A percentile compares a stretch with the other conserved stretches of the same genome.
Conservation (phyloP, 2,329 filamentous ascomycete genomes). For the Pyrenochaeta sp. region DNA sequence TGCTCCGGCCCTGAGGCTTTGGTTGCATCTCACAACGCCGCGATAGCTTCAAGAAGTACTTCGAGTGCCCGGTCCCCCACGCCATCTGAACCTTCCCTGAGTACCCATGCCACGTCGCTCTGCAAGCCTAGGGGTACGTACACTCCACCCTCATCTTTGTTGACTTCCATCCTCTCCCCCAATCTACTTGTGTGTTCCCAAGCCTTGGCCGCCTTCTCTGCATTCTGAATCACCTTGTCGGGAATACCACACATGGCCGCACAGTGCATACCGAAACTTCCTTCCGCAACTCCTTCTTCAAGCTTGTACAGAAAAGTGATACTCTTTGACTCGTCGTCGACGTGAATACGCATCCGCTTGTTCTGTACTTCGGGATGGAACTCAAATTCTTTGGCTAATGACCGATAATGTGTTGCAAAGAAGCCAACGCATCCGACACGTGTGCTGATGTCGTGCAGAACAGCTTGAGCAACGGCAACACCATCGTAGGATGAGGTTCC, state of each 20-base stretch:
- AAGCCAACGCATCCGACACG: constrained; percentile 94
- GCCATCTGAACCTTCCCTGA: constrained; percentile 63
- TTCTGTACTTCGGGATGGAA: constrained; percentile 86
- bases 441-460: constrained; percentile 93
- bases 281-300: constrained; percentile 91
- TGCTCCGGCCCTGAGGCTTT: too few relatives aligned
- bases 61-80: constrained; percentile 62
- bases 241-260: constrained; percentile 98
- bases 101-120: constrained; percentile 83
- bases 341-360: constrained; percentile 92
- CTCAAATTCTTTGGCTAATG: constrained; percentile 87
- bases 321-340: constrained; percentile 82
- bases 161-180: constrained; percentile 85
- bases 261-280: constrained; percentile 98
- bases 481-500: constrained; percentile 96
- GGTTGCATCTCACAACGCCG: constrained; percentile 53
- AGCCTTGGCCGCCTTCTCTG: constrained; percentile 85
- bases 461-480: constrained; percentile 93
- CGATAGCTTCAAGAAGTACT: constrained; percentile 65
- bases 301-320: constrained; percentile 97
- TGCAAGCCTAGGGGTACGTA: constrained; percentile 85
- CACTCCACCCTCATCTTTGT: constrained; percentile 70
- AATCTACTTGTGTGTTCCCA: constrained; percentile 96
- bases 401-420: constrained; percentile 98
- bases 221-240: constrained; percentile 78